Percentiles rank a stretch among this genome's conserved stretches.
Conservation (phyloP, 176 grass and related monocot species). For the Dendrocalamus sinicus region DNA sequence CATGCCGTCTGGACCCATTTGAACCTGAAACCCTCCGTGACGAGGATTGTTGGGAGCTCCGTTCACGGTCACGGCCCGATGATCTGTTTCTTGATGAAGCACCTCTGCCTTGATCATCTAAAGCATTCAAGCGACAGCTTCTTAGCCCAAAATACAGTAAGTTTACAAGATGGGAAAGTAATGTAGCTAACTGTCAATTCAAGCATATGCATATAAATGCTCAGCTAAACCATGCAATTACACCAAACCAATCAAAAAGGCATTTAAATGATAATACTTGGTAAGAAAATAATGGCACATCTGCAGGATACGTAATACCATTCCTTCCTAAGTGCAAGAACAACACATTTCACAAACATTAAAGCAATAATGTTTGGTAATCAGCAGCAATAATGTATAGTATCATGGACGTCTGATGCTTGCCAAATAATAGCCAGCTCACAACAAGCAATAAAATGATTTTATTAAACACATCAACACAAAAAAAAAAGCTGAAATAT, state of each 20-base stretch:
- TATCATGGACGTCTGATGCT: not conserved
- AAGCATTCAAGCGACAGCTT: conserved; percentile 43
- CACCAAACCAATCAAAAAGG: not conserved
- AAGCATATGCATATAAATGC: not conserved
- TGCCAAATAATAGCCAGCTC: conserved; percentile 1
- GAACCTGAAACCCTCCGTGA: conserved; percentile 51
- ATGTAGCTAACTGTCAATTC: not conserved
- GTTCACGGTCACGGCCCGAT: conserved; percentile 49
- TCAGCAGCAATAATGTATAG: not conserved
- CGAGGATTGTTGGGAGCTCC: conserved; percentile 47
- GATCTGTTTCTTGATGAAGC: conserved; percentile 54
- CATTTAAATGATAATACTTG: conserved; percentile 12
- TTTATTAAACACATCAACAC: not conserved
- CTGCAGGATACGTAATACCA: not conserved
- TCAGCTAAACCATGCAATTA: conserved; percentile 9
- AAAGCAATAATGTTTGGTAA: not conserved
- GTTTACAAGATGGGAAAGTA: not conserved
- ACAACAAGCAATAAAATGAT: conserved; percentile 8
- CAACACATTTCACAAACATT: conserved; percentile 13
- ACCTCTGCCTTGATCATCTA: conserved; percentile 44
- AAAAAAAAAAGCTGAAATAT: not conserved
- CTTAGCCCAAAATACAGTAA: conserved; percentile 43
- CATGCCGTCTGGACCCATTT: conserved; percentile 48
- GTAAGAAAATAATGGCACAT: not conserved
- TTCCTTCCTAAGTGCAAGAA: conserved; percentile 23